A percentile compares a stretch with the other conserved stretches of the same genome.
These are phyloP conservation scores for Zizania latifolia DNA, from an alignment of 176 grass and related monocot species.

Conservation along the genomic window DNA sequence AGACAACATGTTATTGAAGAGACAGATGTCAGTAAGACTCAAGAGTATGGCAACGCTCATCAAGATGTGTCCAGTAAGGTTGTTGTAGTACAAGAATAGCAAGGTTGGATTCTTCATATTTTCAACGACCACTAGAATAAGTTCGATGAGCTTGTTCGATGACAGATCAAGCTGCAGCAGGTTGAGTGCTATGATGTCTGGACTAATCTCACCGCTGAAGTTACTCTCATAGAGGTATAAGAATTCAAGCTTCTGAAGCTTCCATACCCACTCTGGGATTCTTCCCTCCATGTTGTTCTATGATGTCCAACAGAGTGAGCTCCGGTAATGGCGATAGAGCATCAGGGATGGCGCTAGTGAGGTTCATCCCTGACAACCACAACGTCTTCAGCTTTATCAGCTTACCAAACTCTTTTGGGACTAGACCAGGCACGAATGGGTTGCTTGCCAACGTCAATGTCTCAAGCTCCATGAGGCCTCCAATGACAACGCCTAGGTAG, in stretches of 20 bases:
- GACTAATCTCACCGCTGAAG: constrained; percentile 25
- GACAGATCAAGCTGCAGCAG: constrained; percentile 34
- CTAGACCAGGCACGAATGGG: background rate
- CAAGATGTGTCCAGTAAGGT: constrained; percentile 38
- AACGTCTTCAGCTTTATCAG: no score
- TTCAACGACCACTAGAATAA: constrained; percentile 30
- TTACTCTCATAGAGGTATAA: constrained; percentile 36
- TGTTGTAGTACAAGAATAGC: constrained; percentile 42
- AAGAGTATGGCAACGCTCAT: constrained; percentile 25
- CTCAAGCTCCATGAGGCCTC: constrained; percentile 16
- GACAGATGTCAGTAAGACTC: no score
- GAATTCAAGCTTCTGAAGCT: constrained; percentile 18
- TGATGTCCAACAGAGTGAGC: constrained; percentile 10
- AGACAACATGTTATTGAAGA: no score
- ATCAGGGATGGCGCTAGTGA: no score
- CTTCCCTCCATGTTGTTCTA: no score
- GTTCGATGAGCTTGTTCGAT: no score
- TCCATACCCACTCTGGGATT: no score
- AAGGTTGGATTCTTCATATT: constrained; percentile 5
- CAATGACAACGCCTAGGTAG: constrained; percentile 23
- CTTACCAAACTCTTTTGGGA: no score
- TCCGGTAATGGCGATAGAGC: background rate
- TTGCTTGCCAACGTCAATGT: constrained; percentile 34
- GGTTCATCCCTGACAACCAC: no score
- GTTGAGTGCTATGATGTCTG: background rate